Conservation (phyloP, 345 rosid species). For the Carallia pectinifolia region DNA sequence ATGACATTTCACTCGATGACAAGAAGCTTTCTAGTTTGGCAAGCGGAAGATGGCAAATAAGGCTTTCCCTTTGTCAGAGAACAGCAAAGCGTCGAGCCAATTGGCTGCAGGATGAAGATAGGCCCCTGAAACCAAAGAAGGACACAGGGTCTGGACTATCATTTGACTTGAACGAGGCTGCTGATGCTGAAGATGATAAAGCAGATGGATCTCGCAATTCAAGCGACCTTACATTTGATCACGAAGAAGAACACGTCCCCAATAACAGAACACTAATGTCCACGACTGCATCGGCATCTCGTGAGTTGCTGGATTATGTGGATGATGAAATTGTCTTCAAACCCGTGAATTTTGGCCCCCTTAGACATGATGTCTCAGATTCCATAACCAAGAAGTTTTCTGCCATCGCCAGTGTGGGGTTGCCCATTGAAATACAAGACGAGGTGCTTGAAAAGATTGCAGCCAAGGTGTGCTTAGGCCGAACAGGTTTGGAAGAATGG, state of each 20-base stretch:
- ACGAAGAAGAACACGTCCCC: conserved; percentile 61
- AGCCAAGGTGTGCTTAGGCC: conserved; percentile 63
- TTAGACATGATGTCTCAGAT: conserved; percentile 34
- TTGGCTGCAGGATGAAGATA: conserved; percentile 55
- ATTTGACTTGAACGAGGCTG: conserved; percentile 82
- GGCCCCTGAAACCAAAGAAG: conserved; percentile 59
- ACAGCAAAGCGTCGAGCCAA: conserved; percentile 67
- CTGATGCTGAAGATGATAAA: conserved; percentile 54
- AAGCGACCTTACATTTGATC: conserved; percentile 81
- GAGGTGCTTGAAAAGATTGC: conserved; percentile 71
- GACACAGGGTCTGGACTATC: conserved; percentile 41
- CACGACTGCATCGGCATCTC: conserved; percentile 32
- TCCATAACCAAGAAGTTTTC: conserved; percentile 54
- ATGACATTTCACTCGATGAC: conserved; percentile 45
- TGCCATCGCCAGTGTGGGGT: conserved; percentile 31
- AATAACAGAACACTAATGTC: conserved; percentile 45
- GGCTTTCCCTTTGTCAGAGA: conserved; percentile 54
- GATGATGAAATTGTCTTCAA: conserved; percentile 67
- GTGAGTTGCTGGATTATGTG: conserved; percentile 51
- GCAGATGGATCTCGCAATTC: conserved; percentile 78
- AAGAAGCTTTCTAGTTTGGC: conserved; percentile 58
- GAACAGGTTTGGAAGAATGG: conserved; percentile 78
- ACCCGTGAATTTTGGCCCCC: conserved; percentile 58
- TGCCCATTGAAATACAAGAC: conserved; percentile 53
- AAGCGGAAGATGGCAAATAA: conserved; percentile 66